Percentiles rank a stretch among this genome's conserved stretches.
Conservation (phyloP, 257 asterid species). For the Forsythia viridissima region DNA sequence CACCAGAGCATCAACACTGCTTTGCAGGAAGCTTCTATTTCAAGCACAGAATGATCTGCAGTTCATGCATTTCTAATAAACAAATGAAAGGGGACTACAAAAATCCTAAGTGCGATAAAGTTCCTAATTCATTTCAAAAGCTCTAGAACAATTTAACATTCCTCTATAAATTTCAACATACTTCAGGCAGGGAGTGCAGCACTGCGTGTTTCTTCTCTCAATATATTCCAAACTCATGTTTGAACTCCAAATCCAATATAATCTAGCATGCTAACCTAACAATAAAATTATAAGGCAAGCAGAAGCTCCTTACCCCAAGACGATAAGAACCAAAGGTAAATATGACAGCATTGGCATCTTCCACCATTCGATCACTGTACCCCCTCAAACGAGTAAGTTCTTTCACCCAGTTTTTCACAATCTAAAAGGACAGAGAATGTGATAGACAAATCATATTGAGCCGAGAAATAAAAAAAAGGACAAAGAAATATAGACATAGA, state of each 20-base stretch:
- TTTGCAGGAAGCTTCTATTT: too few species aligned
- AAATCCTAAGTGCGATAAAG: too few species aligned
- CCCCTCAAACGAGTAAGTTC: constrained; percentile 67
- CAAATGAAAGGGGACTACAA: too few species aligned
- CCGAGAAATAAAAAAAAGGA: background rate
- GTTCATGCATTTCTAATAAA: too few species aligned
- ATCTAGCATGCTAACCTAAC: background rate
- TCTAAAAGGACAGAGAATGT: constrained; percentile 29
- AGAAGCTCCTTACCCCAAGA: constrained; percentile 70
- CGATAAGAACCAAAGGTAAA: constrained; percentile 95
- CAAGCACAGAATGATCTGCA: too few species aligned
- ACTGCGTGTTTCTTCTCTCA: background rate
- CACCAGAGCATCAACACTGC: too few species aligned
- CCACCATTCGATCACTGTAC: constrained; percentile 73
- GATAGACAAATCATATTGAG: background rate
- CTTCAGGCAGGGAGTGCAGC: too few species aligned
- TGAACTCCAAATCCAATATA: background rate
- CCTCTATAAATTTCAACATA: too few species aligned
- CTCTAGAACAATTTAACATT: too few species aligned
- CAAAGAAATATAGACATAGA: too few species aligned
- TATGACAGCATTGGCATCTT: constrained; percentile 87
- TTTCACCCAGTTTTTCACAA: constrained; percentile 68
- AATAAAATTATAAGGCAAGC: background rate
- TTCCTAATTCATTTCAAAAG: too few species aligned
- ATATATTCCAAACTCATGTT: constrained; percentile 1